These are phyloP conservation scores for Beauveria australis DNA, from an alignment of 2,329 filamentous ascomycete genomes.

Conservation along the genomic window DNA sequence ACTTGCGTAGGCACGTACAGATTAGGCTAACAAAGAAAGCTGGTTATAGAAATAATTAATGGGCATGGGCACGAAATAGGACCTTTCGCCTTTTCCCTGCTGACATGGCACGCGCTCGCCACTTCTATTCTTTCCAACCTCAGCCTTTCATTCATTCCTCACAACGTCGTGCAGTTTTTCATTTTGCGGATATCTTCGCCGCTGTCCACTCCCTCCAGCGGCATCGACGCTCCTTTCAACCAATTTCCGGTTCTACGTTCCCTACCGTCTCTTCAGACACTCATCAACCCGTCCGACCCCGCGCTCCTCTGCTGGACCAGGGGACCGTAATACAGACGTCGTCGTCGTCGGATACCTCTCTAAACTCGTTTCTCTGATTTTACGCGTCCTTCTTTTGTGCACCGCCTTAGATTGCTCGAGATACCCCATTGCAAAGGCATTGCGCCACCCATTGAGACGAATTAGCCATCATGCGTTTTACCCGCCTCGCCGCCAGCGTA, in stretches of 20 bases:
- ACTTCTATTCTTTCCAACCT: background rate
- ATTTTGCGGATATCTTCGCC: background rate
- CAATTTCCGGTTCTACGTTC: background rate
- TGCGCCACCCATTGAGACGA: background rate
- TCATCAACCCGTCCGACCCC: background rate
- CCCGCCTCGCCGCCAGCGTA: slow-evolving; percentile 24
- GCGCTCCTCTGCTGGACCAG: slow-evolving; percentile 12
- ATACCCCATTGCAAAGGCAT: background rate
- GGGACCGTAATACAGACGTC: background rate
- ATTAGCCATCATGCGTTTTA: slow-evolving; percentile 18
- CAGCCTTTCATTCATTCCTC: slow-evolving; percentile 12
- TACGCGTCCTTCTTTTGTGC: background rate
- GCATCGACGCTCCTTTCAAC: background rate
- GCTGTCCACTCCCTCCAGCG: slow-evolving; percentile 14
- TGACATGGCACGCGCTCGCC: background rate
- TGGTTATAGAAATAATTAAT: background rate
- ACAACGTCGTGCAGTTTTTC: background rate
- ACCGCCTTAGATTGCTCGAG: background rate
- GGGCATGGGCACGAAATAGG: background rate
- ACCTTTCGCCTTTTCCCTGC: background rate
- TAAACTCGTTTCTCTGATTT: background rate
- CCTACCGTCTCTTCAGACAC: background rate
- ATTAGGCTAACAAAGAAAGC: background rate
- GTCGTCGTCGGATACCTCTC: background rate
- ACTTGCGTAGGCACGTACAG: background rate